Conservation (phyloP, 768 basidiomycete species). For the Psilocybe sp. region DNA sequence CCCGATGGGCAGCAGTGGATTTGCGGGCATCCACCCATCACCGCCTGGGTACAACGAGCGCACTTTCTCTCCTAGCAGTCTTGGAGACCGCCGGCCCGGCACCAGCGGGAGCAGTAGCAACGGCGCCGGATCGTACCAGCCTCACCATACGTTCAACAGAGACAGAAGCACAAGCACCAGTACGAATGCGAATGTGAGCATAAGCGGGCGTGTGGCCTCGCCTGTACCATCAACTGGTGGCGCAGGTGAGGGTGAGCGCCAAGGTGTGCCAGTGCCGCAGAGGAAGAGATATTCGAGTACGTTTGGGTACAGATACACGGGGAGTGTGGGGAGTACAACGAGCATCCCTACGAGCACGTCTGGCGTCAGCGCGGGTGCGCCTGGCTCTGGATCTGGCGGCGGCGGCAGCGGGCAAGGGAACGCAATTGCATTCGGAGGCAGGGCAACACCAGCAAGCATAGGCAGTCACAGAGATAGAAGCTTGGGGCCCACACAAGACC, state of each 20-base stretch:
- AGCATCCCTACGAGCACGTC: slow-evolving; percentile 13
- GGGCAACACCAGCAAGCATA: background rate
- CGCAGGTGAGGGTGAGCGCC: slow-evolving; percentile 4
- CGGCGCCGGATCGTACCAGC: background rate
- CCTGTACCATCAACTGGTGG: slow-evolving; percentile 8
- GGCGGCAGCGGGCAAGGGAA: slow-evolving; percentile 10
- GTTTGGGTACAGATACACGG: slow-evolving; percentile 68
- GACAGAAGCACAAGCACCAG: too few relatives aligned
- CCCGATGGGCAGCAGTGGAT: slow-evolving; percentile 17
- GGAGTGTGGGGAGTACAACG: slow-evolving; percentile 25
- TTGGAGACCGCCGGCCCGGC: slow-evolving; percentile 22
- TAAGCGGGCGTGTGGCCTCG: too few relatives aligned
- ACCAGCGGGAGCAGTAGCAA: slow-evolving; percentile 16
- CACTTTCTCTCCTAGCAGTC: slow-evolving; percentile 24
- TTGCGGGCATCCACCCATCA: slow-evolving; percentile 11
- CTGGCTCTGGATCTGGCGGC: background rate
- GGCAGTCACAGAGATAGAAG: too few relatives aligned
- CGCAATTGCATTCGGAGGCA: slow-evolving; percentile 1
- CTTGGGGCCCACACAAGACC: too few relatives aligned
- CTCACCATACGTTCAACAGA: too few relatives aligned
- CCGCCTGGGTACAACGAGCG: slow-evolving; percentile 10
- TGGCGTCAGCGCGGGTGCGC: slow-evolving; percentile 23
- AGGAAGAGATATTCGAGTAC: slow-evolving; percentile 76
- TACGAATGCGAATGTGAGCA: too few relatives aligned
- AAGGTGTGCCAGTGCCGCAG: slow-evolving; percentile 20